Percentiles rank a stretch among this genome's conserved stretches.
phyloP scores from a whole-genome alignment of 805 yeast species.

The Cyberlindnera euphorbiae region DNA sequence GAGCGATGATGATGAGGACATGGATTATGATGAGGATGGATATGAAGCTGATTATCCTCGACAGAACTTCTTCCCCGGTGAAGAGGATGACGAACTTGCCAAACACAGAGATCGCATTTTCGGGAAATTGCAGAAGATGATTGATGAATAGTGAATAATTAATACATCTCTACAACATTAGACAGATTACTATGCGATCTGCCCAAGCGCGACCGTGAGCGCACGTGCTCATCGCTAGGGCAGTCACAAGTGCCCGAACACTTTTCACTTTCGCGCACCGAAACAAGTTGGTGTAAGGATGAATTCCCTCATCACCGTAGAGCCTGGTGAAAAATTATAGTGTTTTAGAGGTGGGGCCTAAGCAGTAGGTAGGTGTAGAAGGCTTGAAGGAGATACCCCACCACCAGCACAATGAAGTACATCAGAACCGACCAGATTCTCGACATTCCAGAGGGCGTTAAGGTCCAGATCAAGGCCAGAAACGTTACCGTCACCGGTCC shows the following conservation, averaged over 20 bases:
- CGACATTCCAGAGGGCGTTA: slow-evolving; percentile 89
- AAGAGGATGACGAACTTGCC: slow-evolving; percentile 56
- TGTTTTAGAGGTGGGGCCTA: not conserved
- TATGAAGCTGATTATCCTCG: slow-evolving; percentile 38
- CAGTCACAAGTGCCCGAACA: too few species aligned
- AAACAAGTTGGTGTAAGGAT: slow-evolving; percentile 12
- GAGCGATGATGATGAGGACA: slow-evolving; percentile 47
- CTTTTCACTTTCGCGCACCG: too few species aligned
- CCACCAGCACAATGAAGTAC: slow-evolving; percentile 57
- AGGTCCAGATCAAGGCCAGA: slow-evolving; percentile 90
- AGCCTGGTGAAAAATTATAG: slow-evolving; percentile 12
- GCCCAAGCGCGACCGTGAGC: slow-evolving; percentile 3
- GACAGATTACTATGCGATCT: slow-evolving; percentile 1
- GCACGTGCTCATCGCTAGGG: too few species aligned
- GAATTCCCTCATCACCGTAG: slow-evolving; percentile 11
- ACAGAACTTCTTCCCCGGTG: slow-evolving; percentile 52
- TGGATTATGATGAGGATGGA: slow-evolving; percentile 28
- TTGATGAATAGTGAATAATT: slow-evolving; percentile 32
- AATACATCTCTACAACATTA: too few species aligned
- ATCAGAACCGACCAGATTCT: slow-evolving; percentile 81
- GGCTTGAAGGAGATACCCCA: not conserved
- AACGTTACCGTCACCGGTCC: slow-evolving; percentile 89
- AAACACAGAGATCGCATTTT: slow-evolving; percentile 60
- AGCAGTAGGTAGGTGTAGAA: too few species aligned
- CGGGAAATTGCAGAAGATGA: slow-evolving; percentile 51